Evolutionary conservation across 2,329 filamentous ascomycete genomes (phyloP).

Genomic region (Neofusicoccum sp.): DNA sequence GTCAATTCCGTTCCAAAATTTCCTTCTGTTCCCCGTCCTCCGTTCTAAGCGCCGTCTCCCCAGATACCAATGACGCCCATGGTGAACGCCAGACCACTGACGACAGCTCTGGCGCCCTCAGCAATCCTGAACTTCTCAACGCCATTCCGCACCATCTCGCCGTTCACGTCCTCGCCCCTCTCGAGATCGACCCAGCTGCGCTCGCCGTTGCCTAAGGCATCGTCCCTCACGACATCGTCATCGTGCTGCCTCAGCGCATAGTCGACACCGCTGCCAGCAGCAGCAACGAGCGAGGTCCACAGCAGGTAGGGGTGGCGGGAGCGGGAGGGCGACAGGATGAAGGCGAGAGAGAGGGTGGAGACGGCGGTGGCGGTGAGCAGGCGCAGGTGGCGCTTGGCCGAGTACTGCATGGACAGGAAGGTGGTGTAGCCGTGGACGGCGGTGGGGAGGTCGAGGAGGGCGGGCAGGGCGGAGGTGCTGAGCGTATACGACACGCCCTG

Average conservation of each 20-base stretch:
- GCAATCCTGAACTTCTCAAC: conserved; percentile 46
- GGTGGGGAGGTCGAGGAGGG: conserved; percentile 78
- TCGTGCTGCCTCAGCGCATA: conserved; percentile 32
- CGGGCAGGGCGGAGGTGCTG: conserved; percentile 74
- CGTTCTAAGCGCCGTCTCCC: conserved; percentile 46
- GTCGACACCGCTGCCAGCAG: conserved; percentile 46
- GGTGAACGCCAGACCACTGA: conserved; percentile 48
- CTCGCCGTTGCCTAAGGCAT: conserved; percentile 24
- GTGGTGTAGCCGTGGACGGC: conserved; percentile 71
- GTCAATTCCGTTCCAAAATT: neutral
- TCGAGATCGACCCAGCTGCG: conserved; percentile 27
- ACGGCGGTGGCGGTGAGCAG: conserved; percentile 70
- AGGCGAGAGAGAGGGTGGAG: conserved; percentile 75
- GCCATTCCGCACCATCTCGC: conserved; percentile 51
- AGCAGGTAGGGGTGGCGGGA: conserved; percentile 86
- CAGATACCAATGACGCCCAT: conserved; percentile 53
- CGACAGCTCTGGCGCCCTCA: conserved; percentile 46
- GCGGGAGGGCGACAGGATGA: conserved; percentile 71
- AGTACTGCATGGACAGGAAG: conserved; percentile 60
- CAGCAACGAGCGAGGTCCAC: conserved; percentile 75
- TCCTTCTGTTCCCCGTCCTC: neutral
- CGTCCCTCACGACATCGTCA: conserved; percentile 13
- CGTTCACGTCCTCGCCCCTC: conserved; percentile 49
- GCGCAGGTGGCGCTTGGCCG: conserved; percentile 67
- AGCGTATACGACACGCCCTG: conserved; percentile 90